Evolutionary conservation across 2,329 filamentous ascomycete species (phyloP), one percentile per base, ranked within the genome.

Genomic region (Claviceps africana): DNA sequence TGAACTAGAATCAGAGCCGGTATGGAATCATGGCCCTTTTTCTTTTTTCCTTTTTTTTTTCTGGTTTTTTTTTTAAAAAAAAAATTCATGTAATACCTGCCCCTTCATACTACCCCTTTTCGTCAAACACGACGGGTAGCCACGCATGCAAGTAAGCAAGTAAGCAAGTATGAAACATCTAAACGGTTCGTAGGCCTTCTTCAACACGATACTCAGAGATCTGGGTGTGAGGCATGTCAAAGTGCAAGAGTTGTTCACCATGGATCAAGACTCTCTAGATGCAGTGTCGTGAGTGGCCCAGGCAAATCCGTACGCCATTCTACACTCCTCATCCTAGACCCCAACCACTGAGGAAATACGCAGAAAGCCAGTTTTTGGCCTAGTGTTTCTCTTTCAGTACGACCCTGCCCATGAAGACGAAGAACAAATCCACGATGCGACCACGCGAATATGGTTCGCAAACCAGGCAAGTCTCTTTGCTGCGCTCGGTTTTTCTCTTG

Each of bases 1-100:
- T 53, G 89, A 96, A 62, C 76, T 97, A 48, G 89, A 95, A 67
- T 95, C 88, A 7, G 89, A 96, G 56, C 90, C 90, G 8, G 88
- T 88, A 67, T 68, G 78, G 9, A 19, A 7, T 19, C 4, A 4
- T 17, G 31, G n/a, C n/a, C 21, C 8, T 3, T n/a, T 28, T 31
- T 21, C 11, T 9, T 9, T 33, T 33, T 33, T 33, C 9, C 9
- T 33, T 33, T 33, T 33, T 33, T 33, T 33, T 33, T 33, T 33
- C 11, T 33, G 4, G 4, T 33, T 33, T 33, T 33, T 33, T 33
- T 33, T 37, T 25, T 7, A 13, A 13, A 25, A 30, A 8, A 21
- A 4, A 15, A 9, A 31, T n/a, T 10, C 25, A 35, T 35, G 5
- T 37, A 17, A 17, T 28, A 15, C 30, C 4, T 10, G 17, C 10